phyloP scores from a whole-genome alignment of 1,139 yeast species.

The Saccharomyces pastorianus region DNA sequence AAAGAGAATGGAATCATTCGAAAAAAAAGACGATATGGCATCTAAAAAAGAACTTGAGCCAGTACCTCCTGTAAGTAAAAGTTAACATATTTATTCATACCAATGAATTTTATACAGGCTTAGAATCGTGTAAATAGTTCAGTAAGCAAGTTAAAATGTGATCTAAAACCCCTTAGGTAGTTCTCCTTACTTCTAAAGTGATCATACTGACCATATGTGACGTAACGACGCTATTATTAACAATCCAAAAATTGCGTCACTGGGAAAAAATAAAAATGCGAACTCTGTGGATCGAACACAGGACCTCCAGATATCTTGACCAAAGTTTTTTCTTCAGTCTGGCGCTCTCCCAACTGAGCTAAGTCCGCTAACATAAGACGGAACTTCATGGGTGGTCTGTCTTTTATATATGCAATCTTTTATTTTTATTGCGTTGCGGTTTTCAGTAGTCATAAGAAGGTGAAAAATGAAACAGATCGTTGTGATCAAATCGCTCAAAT shows the following conservation, averaged over 20 bases:
- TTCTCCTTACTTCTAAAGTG: no score
- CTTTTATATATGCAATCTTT: not conserved
- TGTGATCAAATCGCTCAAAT: no score
- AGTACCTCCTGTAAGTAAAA: not conserved
- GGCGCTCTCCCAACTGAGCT: constrained; percentile 17
- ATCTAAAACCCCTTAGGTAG: no score
- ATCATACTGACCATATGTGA: no score
- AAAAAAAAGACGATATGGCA: not conserved
- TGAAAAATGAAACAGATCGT: no score
- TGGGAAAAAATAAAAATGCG: constrained; percentile 39
- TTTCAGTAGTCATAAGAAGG: no score
- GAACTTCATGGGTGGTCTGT: no score
- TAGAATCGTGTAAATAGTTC: not conserved
- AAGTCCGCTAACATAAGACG: constrained; percentile 7
- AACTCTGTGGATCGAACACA: constrained; percentile 90
- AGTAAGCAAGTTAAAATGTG: not conserved
- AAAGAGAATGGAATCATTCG: constrained; percentile 14
- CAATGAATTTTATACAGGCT: not conserved
- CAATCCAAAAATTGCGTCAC: not conserved
- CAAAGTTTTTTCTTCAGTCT: constrained; percentile 13
- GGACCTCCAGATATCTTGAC: constrained; percentile 40
- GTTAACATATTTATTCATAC: no score
- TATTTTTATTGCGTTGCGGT: no score
- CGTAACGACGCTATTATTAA: not conserved
- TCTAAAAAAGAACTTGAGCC: not conserved